phyloP scores from a whole-genome alignment of 2,329 filamentous ascomycete genomes.

The Nannizzia gypsea region DNA sequence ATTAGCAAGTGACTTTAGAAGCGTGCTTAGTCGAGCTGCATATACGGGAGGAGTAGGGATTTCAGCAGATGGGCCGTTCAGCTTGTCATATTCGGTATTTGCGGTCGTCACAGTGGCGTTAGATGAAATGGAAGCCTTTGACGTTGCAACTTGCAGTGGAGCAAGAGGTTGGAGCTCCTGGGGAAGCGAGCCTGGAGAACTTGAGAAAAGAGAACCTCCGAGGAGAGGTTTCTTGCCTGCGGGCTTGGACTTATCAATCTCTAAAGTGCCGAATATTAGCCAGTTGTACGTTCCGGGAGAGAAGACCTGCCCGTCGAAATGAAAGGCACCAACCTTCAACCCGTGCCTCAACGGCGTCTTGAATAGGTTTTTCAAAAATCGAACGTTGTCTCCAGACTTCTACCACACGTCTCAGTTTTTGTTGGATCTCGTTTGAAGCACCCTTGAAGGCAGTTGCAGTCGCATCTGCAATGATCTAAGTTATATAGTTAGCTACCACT shows the following conservation, averaged over 20 bases:
- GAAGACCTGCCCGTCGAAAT: background rate
- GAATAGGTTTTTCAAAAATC: slow-evolving; percentile 72
- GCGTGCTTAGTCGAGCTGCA: slow-evolving; percentile 73
- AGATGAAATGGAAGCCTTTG: slow-evolving; percentile 58
- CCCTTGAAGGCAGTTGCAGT: slow-evolving; percentile 82
- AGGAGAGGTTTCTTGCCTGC: slow-evolving; percentile 45
- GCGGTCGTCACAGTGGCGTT: slow-evolving; percentile 58
- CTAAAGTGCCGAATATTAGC: slow-evolving; percentile 21
- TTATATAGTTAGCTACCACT: slow-evolving; percentile 15
- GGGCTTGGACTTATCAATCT: slow-evolving; percentile 45
- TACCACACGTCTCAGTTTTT: slow-evolving; percentile 75
- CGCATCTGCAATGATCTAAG: slow-evolving; percentile 75
- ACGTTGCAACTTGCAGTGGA: slow-evolving; percentile 58
- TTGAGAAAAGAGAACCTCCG: slow-evolving; percentile 60
- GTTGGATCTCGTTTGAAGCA: slow-evolving; percentile 71
- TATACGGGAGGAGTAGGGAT: slow-evolving; percentile 78
- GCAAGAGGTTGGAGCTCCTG: slow-evolving; percentile 67
- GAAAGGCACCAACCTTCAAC: slow-evolving; percentile 54
- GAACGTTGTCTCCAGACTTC: slow-evolving; percentile 84
- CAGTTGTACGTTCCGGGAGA: background rate
- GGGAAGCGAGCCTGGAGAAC: slow-evolving; percentile 49
- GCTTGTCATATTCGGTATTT: slow-evolving; percentile 70
- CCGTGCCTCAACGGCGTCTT: slow-evolving; percentile 66
- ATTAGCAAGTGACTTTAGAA: slow-evolving; percentile 78
- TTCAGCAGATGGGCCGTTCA: slow-evolving; percentile 57